Conservation (phyloP, 495 filamentous ascomycete species). For the Penicillium argentinense region DNA sequence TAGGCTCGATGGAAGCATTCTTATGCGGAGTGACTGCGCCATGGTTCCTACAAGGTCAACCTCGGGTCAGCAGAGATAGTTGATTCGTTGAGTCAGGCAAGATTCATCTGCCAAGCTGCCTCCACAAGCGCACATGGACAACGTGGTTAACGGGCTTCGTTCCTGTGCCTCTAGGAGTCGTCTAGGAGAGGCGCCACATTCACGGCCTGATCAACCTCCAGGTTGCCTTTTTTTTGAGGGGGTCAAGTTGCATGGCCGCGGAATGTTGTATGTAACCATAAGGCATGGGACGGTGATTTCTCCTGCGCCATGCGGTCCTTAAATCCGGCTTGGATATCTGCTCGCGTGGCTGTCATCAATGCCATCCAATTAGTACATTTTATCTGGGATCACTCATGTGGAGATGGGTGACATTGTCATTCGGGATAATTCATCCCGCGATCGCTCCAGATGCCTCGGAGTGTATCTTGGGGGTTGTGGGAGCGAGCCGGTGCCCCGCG, state of each 20-base stretch:
- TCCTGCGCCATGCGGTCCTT: neutral
- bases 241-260: too few relatives aligned
- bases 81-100: neutral
- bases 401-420: conserved; percentile 19
- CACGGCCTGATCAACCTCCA: too few relatives aligned
- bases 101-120: too few relatives aligned
- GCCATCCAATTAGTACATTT: too few relatives aligned
- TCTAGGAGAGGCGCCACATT: conserved; percentile 2
- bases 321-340: neutral
- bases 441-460: neutral
- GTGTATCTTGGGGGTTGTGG: neutral
- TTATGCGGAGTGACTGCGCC: neutral
- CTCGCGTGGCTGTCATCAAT: neutral
- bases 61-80: too few relatives aligned
- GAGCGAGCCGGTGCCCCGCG: neutral
- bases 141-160: conserved; percentile 5
- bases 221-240: too few relatives aligned
- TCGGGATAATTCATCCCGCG: neutral
- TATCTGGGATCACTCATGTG: neutral
- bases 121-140: too few relatives aligned
- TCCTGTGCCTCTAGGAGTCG: too few relatives aligned
- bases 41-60: neutral
- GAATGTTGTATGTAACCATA: too few relatives aligned
- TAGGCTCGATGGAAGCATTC: too few relatives aligned
- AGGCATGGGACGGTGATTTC: too few relatives aligned